Evolutionary conservation across 495 filamentous ascomycete genomes (phyloP), one percentile per base, ranked within the genome.

Genomic region (Penicillium dipodomyicola): DNA sequence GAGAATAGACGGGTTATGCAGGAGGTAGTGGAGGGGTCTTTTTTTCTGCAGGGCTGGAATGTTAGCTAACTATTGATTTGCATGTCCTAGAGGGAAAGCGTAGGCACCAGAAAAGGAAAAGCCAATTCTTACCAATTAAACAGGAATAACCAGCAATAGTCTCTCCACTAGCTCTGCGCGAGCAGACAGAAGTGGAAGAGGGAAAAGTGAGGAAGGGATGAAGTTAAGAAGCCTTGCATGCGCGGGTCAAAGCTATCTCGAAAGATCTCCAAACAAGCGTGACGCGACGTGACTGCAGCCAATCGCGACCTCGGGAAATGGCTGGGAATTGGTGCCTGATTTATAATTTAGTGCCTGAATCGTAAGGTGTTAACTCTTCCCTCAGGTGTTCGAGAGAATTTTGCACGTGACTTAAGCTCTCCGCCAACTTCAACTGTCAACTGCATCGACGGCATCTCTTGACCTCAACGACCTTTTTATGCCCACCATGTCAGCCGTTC

Each of bases 401-500:
- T 17, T 17, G 27, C 20, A 44, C 43, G 49, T 51, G 49, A 51
- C 33, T 17, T 15, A 8, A 41, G 33, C 49, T 51, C 33, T 48
- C 45, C 45, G 45, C 25, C 49, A 51, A 50, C 32, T 41, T 37
- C 46, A 33, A 39, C 33, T 12, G 22, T 33, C 20, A 40, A 22
- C 20, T 33, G 9, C 33, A 35, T 35, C 49, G n/a, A 51, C 23
- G 27, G 45, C 49, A 51, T 25, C 33, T 39, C 23, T 40, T n/a
- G 33, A 51, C 14, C 4, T 41, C n/a, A 19, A 27, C 49, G 22
- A 22, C 8, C 32, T 41, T 23, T 40, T 29, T 39, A 41, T 27
- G 17, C 19, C 49, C 72, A 82, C 58, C 59, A 91, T 91, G 88
- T 81, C 86, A 47, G 66, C 70, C 56, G 63, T 56, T 58, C 63